Conservation (phyloP, 169 alveolate species). For the Eimeria praecox region DNA sequence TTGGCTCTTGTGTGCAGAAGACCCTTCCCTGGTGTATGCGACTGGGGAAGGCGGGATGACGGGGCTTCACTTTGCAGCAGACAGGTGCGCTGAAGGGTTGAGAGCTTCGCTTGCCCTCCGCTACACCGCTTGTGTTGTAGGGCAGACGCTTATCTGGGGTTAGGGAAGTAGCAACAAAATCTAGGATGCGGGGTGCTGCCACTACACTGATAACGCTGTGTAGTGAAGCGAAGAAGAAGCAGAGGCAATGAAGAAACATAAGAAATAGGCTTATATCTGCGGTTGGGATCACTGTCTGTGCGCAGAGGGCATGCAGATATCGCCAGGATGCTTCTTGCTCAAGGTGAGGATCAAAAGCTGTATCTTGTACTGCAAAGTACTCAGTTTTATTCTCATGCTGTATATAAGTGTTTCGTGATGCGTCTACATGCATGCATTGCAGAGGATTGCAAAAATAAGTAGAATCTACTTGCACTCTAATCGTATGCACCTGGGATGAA, state of each 20-base stretch:
- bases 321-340: constrained; percentile 32
- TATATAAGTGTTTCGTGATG: background rate
- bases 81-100: constrained; percentile 42
- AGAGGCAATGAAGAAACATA: too few relatives aligned
- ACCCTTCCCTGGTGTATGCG: constrained; percentile 31
- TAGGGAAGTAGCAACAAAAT: too few relatives aligned
- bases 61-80: constrained; percentile 79
- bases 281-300: background rate
- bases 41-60: constrained; percentile 76
- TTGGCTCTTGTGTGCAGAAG: background rate
- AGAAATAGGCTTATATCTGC: too few relatives aligned
- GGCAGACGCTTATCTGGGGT: background rate
- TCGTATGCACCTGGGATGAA: too few relatives aligned
- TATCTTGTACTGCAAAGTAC: background rate
- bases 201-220: too few relatives aligned
- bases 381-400: background rate
- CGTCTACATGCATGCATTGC: too few relatives aligned
- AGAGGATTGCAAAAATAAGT: too few relatives aligned
- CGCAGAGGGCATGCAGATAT: constrained; percentile 57
- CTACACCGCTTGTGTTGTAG: background rate
- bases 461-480: too few relatives aligned
- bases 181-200: too few relatives aligned
- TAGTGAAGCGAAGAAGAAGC: too few relatives aligned
- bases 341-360: constrained; percentile 11
- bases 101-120: background rate